Evolutionary conservation across 1,284 basidiomycete genomes (phyloP), one percentile per base, ranked within the genome.

Genomic region (Clitocybe nebularis): DNA sequence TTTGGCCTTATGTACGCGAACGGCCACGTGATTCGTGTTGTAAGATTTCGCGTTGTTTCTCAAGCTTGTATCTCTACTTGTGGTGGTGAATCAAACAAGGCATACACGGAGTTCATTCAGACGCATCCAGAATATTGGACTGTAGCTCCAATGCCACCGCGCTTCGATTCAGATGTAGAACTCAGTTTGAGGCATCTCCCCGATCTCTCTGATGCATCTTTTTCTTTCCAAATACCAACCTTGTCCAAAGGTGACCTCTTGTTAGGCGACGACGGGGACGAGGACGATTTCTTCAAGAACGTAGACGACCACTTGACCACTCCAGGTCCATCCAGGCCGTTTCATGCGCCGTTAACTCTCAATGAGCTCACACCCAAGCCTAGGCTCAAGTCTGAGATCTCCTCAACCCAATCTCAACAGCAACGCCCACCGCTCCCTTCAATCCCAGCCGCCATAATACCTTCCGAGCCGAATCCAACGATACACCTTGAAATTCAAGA

Each of bases 151-250:
- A 46, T 50, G 45, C 44, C 44, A 51, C 44, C 36, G 22, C 30
- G 13, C 26, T 43, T 41, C 29, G 44, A 47, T 33, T 36, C 42
- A 20, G 53, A 51, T 7, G 57, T 49, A 23, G 70, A 74, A 47
- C 58, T 72, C 30, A 78, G 72, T 44, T 52, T 68, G 36, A 65
- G 71, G 54, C 71, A 74, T 52, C 55, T 75, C 22, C 74, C 72
- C 35, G 72, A 78, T 43, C 54, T 66, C 44, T 71, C 71, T 23
- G 60, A 69, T 13, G 44, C 59, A 7, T 75, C 71, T 21, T 59
- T 72, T 33, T 77, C 75, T 1, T 78, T 79, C 55, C 74, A 78
- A 55, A 75, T 79, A 30, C 73, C 76, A 2, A 45, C 38, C 2
- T 44, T 59, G 25, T 51, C 55, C 4, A 46, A 52, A 25, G 57